Evolutionary conservation across 2,329 filamentous ascomycete genomes (phyloP), one percentile per base, ranked within the genome.

Genomic region (Thelonectria rubi): DNA sequence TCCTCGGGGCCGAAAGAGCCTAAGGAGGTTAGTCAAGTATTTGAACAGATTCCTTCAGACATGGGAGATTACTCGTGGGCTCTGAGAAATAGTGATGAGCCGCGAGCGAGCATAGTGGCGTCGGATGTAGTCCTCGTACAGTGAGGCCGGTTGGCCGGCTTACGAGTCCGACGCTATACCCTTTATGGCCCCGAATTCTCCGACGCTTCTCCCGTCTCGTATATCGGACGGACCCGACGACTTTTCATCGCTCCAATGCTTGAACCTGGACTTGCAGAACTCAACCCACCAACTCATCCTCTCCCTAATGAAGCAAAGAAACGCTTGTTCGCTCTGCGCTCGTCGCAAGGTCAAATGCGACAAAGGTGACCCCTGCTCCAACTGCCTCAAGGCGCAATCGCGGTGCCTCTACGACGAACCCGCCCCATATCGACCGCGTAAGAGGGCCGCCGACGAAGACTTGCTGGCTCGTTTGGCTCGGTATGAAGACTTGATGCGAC

Each of bases 341-440:
- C 68, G 68, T 12, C 68, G 68, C 2, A 70, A 70, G 12, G 63
- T 70, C 55, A 80, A 75, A 53, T 83, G 80, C 63, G 76, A 82
- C 63, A 75, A 75, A 45, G 63, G 63, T 14, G 67, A 71, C 1
- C 79, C 79, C 1, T 83, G 81, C 56, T 77, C 77, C 8, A 82
- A 82, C 62, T 83, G 81, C 55, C 58, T 69, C 40, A 82, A 78
- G 60, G 71, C 78, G 2, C 58, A 69, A 9, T 54, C 58, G 1
- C 53, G 67, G 45, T 77, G 75, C 26, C 34, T 60, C 0, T 75
- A 74, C 17, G 63, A 70, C 9, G 52, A 64, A 0, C 67, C 68
- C 3, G 32, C 55, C 1, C 65, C 66, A 0, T 60, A 60, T 3
- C 68, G 68, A 15, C 69, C 70, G 3, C 67, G 74, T 15, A 76